Evolutionary conservation across 768 basidiomycete genomes (phyloP).

Genomic region (Plicaturopsis crispa): DNA sequence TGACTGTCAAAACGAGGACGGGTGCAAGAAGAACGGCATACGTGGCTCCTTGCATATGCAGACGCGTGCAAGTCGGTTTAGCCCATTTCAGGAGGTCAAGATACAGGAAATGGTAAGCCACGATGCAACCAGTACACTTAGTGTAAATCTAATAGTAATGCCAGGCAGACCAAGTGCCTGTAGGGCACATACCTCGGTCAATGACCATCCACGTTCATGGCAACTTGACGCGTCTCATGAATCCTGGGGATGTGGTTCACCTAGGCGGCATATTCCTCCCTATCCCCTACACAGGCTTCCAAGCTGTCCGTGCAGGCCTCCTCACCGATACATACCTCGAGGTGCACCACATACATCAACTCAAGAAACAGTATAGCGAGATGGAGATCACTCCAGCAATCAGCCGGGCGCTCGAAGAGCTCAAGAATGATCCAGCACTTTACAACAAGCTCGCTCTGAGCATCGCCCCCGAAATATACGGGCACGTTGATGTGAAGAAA

Average conservation of each 20-base stretch:
- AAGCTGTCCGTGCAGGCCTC: constrained; percentile 92
- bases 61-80: constrained; percentile 93
- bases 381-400: constrained; percentile 92
- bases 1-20: constrained; percentile 81
- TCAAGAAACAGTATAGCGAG: constrained; percentile 95
- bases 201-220: constrained; percentile 97
- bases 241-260: constrained; percentile 93
- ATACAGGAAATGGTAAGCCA: constrained; percentile 91
- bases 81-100: constrained; percentile 97
- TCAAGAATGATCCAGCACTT: constrained; percentile 69
- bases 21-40: constrained; percentile 81
- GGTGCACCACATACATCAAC: constrained; percentile 80
- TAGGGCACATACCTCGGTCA: constrained; percentile 96
- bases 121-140: background rate
- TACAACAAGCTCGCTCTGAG: constrained; percentile 87
- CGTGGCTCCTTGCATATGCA: constrained; percentile 96
- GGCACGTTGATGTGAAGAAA: constrained; percentile 96
- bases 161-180: constrained; percentile 97
- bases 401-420: constrained; percentile 53
- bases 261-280: constrained; percentile 97
- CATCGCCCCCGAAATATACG: constrained; percentile 98
- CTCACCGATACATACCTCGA: constrained; percentile 98
- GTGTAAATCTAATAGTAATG: constrained; percentile 2
- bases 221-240: constrained; percentile 81
- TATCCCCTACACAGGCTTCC: constrained; percentile 95